Percentiles rank a stretch among this genome's conserved stretches.
These are phyloP conservation scores for Sugiyamaella xylanicola DNA, from an alignment of 1,139 yeast genomes.

Conservation along the genomic window DNA sequence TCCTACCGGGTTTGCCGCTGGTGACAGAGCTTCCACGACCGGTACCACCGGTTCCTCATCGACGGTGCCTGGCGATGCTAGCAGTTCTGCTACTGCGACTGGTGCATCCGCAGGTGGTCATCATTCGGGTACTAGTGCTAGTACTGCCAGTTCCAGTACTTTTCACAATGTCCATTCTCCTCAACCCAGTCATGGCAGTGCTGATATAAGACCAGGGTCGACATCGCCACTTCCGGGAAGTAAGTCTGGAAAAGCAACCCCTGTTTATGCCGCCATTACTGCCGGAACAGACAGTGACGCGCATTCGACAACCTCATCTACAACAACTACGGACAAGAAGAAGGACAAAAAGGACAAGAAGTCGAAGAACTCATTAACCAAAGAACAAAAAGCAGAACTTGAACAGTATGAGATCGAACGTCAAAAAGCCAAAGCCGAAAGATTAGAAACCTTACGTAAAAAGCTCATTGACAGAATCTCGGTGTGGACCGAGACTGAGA, in stretches of 20 bases:
- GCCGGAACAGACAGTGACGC: constrained; percentile 7
- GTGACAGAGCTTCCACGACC: too few relatives aligned
- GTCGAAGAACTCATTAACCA: constrained; percentile 42
- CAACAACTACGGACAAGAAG: constrained; percentile 29
- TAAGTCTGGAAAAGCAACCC: constrained; percentile 3
- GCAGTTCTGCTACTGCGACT: constrained; percentile 16
- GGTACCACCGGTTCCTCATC: too few relatives aligned
- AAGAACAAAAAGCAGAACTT: constrained; percentile 60
- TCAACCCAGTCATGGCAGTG: neutral
- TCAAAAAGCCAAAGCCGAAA: constrained; percentile 67
- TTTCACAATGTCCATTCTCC: constrained; percentile 5
- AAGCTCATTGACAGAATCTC: constrained; percentile 68
- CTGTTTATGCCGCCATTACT: constrained; percentile 10
- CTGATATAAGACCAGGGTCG: constrained; percentile 17
- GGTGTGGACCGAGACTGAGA: constrained; percentile 81
- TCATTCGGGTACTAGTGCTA: neutral
- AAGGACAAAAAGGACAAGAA: constrained; percentile 36
- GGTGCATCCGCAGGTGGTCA: constrained; percentile 9
- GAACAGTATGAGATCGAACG: constrained; percentile 83
- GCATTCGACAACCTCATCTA: neutral
- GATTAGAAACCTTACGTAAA: constrained; percentile 63
- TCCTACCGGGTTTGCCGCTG: too few relatives aligned
- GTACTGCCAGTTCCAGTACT: constrained; percentile 11
- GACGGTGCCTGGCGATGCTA: too few relatives aligned
- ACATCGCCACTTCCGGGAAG: constrained; percentile 10